Base-by-base conservation (phyloP, 2,329 filamentous ascomycete species). In the Monosporascus ibericus region DNA sequence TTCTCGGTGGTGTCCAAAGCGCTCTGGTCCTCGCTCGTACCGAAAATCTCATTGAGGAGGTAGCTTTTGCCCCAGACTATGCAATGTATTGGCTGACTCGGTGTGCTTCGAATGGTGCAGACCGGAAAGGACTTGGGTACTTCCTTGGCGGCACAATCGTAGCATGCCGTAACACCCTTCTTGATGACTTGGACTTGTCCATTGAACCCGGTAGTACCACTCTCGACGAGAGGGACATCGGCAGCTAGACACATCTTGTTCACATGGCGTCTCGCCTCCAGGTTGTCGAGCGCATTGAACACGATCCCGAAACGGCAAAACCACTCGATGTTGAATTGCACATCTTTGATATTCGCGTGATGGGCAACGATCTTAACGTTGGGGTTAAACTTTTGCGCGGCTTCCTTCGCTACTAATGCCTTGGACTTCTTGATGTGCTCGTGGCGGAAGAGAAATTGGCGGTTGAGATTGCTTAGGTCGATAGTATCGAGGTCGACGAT, bases 51-150 rank as follows among this genome's bases (percentile, higher is more conserved):
- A 59, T 90, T 94, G 55, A 99, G 81, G 8, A 99, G 79, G 68
- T 97, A 99, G 68, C 91, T 96, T 73, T 97, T 99, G 20, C 83
- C 92, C 94, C 94, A 99, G 2, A 99, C 92, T 56, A 99, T 99
- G 73, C 94, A 97, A 72, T 99, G 94, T 44, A 99, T 97, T 1
- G 92, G 90, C 64, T 97, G 92, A 59, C 88, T 95, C 0, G 94
- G 94, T 0, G 92, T 99, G 69, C 90, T 96, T 68, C 94, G 84
- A 63, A 99, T 97, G 1, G 94, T 99, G 74, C 94, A 99, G 42
- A 97, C 92, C 2, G 94, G 92, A 65, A 95, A 97, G 1, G 87
- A 88, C 68, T 96, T 97, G 6, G 92, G 92, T 2, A 87, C 84
- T 55, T 92, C 88, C 70, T 99, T 99, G 2, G 85, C 81, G 15